phyloP scores from a whole-genome alignment of 176 grass and related monocot species.

The Areca catechu region DNA sequence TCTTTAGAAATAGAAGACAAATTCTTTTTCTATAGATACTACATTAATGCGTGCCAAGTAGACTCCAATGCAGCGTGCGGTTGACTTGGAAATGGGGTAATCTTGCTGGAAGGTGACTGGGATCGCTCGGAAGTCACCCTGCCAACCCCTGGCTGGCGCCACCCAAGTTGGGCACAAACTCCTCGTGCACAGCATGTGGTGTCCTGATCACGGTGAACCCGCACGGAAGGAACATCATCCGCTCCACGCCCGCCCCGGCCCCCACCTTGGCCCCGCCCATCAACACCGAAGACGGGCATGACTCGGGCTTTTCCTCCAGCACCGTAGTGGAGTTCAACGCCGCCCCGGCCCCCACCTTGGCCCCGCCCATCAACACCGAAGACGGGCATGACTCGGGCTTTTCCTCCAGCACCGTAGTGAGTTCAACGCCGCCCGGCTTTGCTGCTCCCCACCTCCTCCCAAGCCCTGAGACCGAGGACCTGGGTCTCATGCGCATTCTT shows the following conservation, averaged over 20 bases:
- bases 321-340: slow-evolving; percentile 17
- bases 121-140: no score
- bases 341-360: neutral
- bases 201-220: no score
- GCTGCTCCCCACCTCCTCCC: slow-evolving; percentile 59
- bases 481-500: slow-evolving; percentile 61
- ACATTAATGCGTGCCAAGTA: no score
- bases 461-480: slow-evolving; percentile 46
- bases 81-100: no score
- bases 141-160: slow-evolving; percentile 33
- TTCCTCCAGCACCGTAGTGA: slow-evolving; percentile 15
- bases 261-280: neutral
- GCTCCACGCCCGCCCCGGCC: neutral
- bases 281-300: slow-evolving; percentile 43
- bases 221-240: slow-evolving; percentile 46
- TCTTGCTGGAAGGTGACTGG: no score
- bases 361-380: slow-evolving; percentile 18
- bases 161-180: slow-evolving; percentile 58
- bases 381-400: slow-evolving; percentile 37
- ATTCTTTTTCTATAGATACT: no score
- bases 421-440: slow-evolving; percentile 17
- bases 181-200: slow-evolving; percentile 40
- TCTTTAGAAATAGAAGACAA: no score
- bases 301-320: slow-evolving; percentile 20
- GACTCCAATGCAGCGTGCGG: no score